These are phyloP conservation scores for Ganoderma sinense DNA, from an alignment of 1,284 basidiomycete genomes.

Conservation along the genomic window DNA sequence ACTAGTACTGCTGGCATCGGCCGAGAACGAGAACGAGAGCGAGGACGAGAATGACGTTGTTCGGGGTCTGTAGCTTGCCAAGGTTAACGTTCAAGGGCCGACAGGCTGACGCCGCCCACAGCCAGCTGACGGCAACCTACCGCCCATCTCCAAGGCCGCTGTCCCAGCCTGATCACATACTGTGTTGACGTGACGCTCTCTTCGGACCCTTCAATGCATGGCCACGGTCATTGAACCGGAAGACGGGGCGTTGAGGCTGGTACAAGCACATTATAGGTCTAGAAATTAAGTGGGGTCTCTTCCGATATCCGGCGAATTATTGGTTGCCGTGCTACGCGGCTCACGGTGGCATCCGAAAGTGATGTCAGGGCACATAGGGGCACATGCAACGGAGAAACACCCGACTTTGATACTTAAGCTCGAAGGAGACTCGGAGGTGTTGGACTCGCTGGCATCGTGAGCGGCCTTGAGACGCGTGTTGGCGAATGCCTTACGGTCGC, in stretches of 20 bases:
- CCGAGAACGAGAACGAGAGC: neutral
- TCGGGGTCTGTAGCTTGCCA: neutral
- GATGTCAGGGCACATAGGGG: too few relatives aligned
- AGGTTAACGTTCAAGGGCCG: conserved; percentile 1
- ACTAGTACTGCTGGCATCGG: neutral
- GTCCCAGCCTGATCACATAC: neutral
- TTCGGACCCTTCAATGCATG: neutral
- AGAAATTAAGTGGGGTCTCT: neutral
- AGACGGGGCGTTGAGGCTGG: neutral
- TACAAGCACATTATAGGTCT: neutral
- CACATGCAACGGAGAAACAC: too few relatives aligned
- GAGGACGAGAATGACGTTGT: neutral
- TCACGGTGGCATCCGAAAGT: too few relatives aligned
- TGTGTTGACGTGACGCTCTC: neutral
- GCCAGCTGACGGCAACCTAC: neutral
- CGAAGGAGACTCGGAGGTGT: too few relatives aligned
- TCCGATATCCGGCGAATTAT: neutral
- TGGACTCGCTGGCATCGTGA: too few relatives aligned
- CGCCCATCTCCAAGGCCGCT: neutral
- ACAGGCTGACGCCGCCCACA: neutral
- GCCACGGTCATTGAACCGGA: neutral
- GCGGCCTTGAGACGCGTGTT: too few relatives aligned
- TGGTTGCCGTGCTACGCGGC: neutral
- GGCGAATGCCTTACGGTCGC: too few relatives aligned
- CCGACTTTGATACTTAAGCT: too few relatives aligned